Evolutionary conservation across 345 rosid genomes (phyloP).

Genomic region (Odontarrhena argentea): DNA sequence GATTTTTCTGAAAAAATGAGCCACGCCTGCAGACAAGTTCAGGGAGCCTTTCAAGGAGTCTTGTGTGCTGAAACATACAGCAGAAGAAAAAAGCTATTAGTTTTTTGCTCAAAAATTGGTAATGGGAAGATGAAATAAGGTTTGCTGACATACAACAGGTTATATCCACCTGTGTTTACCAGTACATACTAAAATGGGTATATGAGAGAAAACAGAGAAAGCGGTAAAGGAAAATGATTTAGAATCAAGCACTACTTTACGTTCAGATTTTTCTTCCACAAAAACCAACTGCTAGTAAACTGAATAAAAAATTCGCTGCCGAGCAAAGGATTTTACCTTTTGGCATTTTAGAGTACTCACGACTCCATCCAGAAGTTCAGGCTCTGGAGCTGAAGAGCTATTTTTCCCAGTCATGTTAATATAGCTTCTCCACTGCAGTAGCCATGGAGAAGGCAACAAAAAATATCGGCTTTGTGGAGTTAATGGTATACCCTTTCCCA

Average conservation of each 20-base stretch:
- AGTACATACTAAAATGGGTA: conserved; percentile 3
- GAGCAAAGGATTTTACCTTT: conserved; percentile 59
- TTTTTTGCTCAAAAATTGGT: conserved; percentile 24
- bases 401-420: conserved; percentile 71
- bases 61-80: conserved; percentile 61
- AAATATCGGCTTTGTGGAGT: conserved; percentile 61
- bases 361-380: conserved; percentile 65
- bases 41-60: conserved; percentile 85
- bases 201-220: conserved; percentile 26
- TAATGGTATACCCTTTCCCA: conserved; percentile 64
- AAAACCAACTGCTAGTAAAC: conserved; percentile 21
- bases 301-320: conserved; percentile 18
- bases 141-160: conserved; percentile 19
- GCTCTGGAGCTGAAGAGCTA: conserved; percentile 57
- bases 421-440: conserved; percentile 81
- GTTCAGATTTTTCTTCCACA: conserved; percentile 13
- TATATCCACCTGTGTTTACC: neutral
- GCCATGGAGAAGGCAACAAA: conserved; percentile 84
- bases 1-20: conserved; percentile 65
- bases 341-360: conserved; percentile 73
- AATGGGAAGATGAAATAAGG: neutral
- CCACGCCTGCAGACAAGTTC: conserved; percentile 72
- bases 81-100: conserved; percentile 29
- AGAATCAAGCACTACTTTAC: conserved; percentile 7
- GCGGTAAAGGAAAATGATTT: conserved; percentile 7